These are phyloP conservation scores for Sporothrix euskadiensis DNA, from an alignment of 2,329 filamentous ascomycete genomes.

Conservation along the genomic window DNA sequence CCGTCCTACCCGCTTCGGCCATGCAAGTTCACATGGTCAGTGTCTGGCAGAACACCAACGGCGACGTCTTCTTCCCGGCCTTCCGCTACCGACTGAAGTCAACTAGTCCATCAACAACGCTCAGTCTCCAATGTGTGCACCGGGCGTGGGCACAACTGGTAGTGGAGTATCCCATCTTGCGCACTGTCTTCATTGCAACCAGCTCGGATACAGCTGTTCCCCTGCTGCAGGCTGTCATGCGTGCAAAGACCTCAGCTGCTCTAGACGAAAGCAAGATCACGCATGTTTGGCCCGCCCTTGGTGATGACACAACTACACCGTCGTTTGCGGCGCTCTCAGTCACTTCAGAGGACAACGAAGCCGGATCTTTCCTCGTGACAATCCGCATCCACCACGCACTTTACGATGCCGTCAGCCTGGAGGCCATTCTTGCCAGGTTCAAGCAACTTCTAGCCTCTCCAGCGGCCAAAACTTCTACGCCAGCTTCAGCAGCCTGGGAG, in stretches of 20 bases:
- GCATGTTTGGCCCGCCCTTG: constrained; percentile 22
- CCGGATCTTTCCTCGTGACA: constrained; percentile 39
- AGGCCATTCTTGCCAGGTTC: constrained; percentile 56
- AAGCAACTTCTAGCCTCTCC: constrained; percentile 31
- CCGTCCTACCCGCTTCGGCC: constrained; percentile 67
- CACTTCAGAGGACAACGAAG: neutral
- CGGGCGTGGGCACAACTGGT: constrained; percentile 64
- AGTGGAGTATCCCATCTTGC: constrained; percentile 60
- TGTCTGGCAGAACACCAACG: constrained; percentile 68
- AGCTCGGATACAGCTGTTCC: constrained; percentile 46
- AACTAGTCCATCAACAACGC: neutral
- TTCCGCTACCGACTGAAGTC: constrained; percentile 63
- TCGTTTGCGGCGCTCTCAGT: constrained; percentile 24
- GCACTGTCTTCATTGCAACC: constrained; percentile 50
- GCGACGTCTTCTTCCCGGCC: constrained; percentile 69
- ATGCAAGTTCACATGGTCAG: constrained; percentile 81
- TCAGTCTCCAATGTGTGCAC: constrained; percentile 46
- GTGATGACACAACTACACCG: neutral
- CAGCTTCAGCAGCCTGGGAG: constrained; percentile 35
- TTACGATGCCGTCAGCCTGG: constrained; percentile 82
- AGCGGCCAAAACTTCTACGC: neutral
- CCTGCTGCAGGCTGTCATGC: constrained; percentile 63
- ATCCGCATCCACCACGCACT: constrained; percentile 79
- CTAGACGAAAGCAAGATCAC: neutral
- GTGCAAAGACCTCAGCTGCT: constrained; percentile 35